Conservation (phyloP, 148 eudicot species). For the Rhododendron simsii region DNA sequence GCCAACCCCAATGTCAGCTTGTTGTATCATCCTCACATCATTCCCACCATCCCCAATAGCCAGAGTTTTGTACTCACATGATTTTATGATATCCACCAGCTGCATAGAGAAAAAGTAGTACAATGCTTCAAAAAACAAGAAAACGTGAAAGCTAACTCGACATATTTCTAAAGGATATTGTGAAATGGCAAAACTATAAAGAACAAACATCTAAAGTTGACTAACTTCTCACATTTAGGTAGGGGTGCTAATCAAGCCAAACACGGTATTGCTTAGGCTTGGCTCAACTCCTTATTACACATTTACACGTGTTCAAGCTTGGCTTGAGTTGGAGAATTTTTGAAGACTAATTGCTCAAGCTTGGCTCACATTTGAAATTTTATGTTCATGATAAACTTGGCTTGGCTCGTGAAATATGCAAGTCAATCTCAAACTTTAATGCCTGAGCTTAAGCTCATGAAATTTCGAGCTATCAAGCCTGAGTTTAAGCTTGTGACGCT, state of each 20-base stretch:
- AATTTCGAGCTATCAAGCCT: neutral
- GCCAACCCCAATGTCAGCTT: conserved; percentile 99
- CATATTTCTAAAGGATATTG: neutral
- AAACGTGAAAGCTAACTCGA: neutral
- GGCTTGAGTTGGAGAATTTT: too few species aligned
- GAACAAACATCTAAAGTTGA: neutral
- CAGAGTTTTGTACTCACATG: conserved; percentile 87
- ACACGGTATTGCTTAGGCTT: neutral
- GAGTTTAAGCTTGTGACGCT: neutral
- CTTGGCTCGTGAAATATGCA: neutral
- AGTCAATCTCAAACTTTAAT: too few species aligned
- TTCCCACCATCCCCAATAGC: conserved; percentile 99
- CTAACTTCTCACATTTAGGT: neutral
- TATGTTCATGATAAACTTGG: neutral
- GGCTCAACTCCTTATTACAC: too few species aligned
- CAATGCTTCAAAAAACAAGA: neutral
- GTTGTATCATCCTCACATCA: conserved; percentile 99
- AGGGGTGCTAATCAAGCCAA: neutral
- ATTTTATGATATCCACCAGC: conserved; percentile 90
- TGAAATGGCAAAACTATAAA: neutral
- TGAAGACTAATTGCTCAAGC: neutral
- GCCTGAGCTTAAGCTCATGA: neutral
- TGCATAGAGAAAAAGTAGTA: conserved; percentile 21
- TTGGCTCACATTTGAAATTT: neutral
- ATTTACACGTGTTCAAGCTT: neutral